These are phyloP conservation scores for Ottelia alismoides DNA, from an alignment of 106 monocot genomes.

Conservation along the genomic window DNA sequence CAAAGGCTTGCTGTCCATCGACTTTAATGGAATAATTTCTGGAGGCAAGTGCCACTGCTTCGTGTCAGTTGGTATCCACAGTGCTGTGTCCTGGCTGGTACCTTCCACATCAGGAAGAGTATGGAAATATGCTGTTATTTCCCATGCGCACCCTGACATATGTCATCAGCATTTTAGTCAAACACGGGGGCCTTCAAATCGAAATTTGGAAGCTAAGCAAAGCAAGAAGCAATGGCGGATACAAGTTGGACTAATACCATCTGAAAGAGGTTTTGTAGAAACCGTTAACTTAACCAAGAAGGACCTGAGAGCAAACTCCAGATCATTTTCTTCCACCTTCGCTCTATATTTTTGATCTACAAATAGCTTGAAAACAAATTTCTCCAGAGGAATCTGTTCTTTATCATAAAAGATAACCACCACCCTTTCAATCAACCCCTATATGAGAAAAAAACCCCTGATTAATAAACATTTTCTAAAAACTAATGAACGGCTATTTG, in stretches of 20 bases:
- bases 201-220: too few relatives aligned
- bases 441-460: too few relatives aligned
- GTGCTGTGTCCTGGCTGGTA: slow-evolving; percentile 23
- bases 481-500: too few relatives aligned
- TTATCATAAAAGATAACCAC: slow-evolving; percentile 65
- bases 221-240: too few relatives aligned
- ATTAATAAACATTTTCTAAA: too few relatives aligned
- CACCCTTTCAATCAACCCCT: slow-evolving; percentile 91
- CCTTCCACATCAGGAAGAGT: slow-evolving; percentile 51
- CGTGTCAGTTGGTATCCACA: slow-evolving; percentile 91
- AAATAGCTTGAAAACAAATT: slow-evolving; percentile 73
- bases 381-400: slow-evolving; percentile 62
- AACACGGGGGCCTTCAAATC: too few relatives aligned
- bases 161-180: neutral
- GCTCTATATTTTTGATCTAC: slow-evolving; percentile 51
- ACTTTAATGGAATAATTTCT: slow-evolving; percentile 86
- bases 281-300: slow-evolving; percentile 83
- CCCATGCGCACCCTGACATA: slow-evolving; percentile 62
- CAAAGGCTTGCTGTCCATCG: slow-evolving; percentile 73
- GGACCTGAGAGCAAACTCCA: slow-evolving; percentile 71
- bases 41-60: slow-evolving; percentile 80
- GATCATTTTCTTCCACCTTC: slow-evolving; percentile 39
- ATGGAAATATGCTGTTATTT: slow-evolving; percentile 72
- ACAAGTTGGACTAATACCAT: slow-evolving; percentile 41
- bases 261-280: slow-evolving; percentile 57